These are phyloP conservation scores for Spergularia azorica DNA, from an alignment of 179 eudicot genomes.

Conservation along the genomic window DNA sequence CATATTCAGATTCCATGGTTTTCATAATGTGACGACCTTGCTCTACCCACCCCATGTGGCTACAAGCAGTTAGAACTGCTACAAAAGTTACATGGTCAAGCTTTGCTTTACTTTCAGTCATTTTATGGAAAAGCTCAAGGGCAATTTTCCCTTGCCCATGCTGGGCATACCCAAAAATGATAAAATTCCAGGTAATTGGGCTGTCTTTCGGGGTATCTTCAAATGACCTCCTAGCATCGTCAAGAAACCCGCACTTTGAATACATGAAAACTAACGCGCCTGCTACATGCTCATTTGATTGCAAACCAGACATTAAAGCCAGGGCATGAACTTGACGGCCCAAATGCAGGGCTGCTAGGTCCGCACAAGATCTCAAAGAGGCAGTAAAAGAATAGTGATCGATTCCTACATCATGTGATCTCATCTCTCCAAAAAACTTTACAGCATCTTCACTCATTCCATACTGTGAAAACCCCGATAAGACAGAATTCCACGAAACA, in stretches of 20 bases:
- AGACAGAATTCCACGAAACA: constrained; percentile 86
- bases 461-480: constrained; percentile 72
- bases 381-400: constrained; percentile 85
- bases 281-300: constrained; percentile 64
- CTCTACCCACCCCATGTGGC: constrained; percentile 82
- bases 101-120: constrained; percentile 48
- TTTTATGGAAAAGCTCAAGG: constrained; percentile 61
- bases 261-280: constrained; percentile 78
- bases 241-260: constrained; percentile 79
- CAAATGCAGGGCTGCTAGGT: constrained; percentile 65
- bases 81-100: constrained; percentile 86
- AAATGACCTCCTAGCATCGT: constrained; percentile 67
- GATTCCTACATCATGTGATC: constrained; percentile 38
- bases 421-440: constrained; percentile 60
- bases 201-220: constrained; percentile 59
- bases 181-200: constrained; percentile 81
- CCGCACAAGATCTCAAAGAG: constrained; percentile 74
- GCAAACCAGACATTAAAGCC: constrained; percentile 58
- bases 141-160: constrained; percentile 72
- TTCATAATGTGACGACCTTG: constrained; percentile 62
- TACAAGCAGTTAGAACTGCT: constrained; percentile 79
- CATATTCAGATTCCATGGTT: constrained; percentile 64
- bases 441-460: constrained; percentile 70
- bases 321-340: constrained; percentile 75
- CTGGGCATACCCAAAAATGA: constrained; percentile 84